Conservation (phyloP, 352 stramenopile species). For the Globisporangium polare region DNA sequence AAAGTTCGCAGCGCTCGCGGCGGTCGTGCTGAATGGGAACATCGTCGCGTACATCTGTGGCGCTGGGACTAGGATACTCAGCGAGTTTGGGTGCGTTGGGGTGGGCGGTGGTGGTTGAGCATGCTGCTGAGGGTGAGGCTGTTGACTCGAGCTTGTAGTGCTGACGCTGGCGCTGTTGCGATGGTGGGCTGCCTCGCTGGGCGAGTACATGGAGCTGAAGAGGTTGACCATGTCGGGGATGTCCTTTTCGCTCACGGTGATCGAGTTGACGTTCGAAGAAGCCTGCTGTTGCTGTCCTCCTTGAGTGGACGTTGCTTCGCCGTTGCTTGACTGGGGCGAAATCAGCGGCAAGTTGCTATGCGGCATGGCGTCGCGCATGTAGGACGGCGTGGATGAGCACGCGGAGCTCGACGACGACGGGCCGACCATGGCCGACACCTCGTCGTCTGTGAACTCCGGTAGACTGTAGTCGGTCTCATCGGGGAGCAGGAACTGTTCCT, state of each 20-base stretch:
- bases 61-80: constrained; percentile 34
- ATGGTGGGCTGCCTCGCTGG: constrained; percentile 9
- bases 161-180: constrained; percentile 5
- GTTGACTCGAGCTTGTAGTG: not conserved
- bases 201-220: constrained; percentile 67
- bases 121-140: constrained; percentile 10
- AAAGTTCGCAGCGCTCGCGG: not conserved
- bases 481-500: constrained; percentile 28
- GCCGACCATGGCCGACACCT: constrained; percentile 33
- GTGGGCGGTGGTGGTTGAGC: constrained; percentile 6
- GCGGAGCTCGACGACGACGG: constrained; percentile 33
- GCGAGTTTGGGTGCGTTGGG: constrained; percentile 1
- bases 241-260: constrained; percentile 33
- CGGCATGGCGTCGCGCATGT: constrained; percentile 15
- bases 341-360: not conserved
- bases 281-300: not conserved
- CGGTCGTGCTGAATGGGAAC: constrained; percentile 21
- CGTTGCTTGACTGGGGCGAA: not conserved
- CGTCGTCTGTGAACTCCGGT: constrained; percentile 38
- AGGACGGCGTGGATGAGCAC: constrained; percentile 13
- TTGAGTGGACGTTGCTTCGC: not conserved
- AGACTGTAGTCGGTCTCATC: constrained; percentile 29
- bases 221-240: constrained; percentile 62
- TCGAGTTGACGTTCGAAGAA: constrained; percentile 5
- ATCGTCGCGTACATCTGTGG: constrained; percentile 23